Base-by-base conservation (phyloP, 768 basidiomycete species). In the Collybia nuda region DNA sequence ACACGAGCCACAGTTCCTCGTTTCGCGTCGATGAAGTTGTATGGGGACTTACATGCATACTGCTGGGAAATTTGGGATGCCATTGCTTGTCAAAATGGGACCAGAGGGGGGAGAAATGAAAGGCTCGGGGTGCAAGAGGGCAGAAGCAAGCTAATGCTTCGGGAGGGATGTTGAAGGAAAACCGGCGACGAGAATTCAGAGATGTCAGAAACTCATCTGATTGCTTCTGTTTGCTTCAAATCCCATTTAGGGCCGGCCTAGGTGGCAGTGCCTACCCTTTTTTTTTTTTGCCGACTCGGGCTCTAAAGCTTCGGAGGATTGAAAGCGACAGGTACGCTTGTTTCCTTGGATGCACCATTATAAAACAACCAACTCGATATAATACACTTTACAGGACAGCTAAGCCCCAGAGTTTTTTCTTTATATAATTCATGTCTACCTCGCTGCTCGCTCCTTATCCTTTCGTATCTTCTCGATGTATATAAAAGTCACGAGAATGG, bases 61-160 rank as follows among this genome's bases (percentile, higher is more conserved):
- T 92, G 89, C 76, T 90, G 86, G 57, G 87, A 83, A 54, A 79
- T 72, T 69, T 85, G 80, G 54, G 85, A 83, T 61, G 86, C 80
- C 89, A 90, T 90, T 68, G 67, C 65, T 56, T 51, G 58, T 58
- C 55, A 53, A 61, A 50, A 59, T 59, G 62, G 53, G 62, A 62
- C 65, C 58, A 60, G 55, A 58, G 58, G 62, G 64, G 63, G 58
- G 44, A 51, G 64, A 55, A 49, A 48, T 60, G 55, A 50, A 47
- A 55, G 58, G 54, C 66, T 63, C 59, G 63, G 57, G 58, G 65
- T 60, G 66, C 63, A 64, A 54, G 80, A 88, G 86, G 85, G 86
- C 87, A 89, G 71, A 89, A 87, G 85, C 86, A 89, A 89, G 71
- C 71, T 84, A 88, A 89, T 89, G 86, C 86, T 83, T 89, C 86